Percentiles rank a stretch among this genome's conserved stretches.
These are phyloP conservation scores for Epichloe typhina DNA, from an alignment of 2,329 filamentous ascomycete genomes.

Conservation along the genomic window DNA sequence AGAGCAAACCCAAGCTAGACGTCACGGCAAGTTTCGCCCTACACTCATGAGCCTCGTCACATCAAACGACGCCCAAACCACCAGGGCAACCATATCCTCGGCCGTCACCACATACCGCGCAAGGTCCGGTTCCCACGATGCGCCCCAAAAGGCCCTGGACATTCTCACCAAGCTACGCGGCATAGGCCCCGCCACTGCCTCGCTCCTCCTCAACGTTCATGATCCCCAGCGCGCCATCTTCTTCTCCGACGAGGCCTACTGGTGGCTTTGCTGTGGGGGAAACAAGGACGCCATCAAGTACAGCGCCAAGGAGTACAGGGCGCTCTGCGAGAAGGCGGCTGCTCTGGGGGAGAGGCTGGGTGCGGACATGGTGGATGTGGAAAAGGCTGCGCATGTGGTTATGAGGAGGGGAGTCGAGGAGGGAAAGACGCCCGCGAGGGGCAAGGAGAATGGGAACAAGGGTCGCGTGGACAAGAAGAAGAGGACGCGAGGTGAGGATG, in stretches of 20 bases:
- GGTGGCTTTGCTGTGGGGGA: constrained; percentile 50
- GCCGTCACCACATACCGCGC: constrained; percentile 36
- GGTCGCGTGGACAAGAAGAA: background rate
- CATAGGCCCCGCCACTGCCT: constrained; percentile 68
- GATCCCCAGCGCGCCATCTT: constrained; percentile 50
- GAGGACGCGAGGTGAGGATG: background rate
- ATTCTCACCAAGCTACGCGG: constrained; percentile 51
- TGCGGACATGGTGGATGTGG: constrained; percentile 48
- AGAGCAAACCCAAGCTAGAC: constrained; percentile 20
- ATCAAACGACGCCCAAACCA: constrained; percentile 40
- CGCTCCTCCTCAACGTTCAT: constrained; percentile 55
- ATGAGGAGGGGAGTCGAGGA: constrained; percentile 25
- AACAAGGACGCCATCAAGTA: constrained; percentile 49
- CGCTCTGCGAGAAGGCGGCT: constrained; percentile 33
- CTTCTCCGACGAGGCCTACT: constrained; percentile 69
- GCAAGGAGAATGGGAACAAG: background rate
- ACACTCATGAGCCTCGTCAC: constrained; percentile 46
- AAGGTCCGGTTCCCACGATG: constrained; percentile 21
- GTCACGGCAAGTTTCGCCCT: constrained; percentile 50
- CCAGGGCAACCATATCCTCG: constrained; percentile 34
- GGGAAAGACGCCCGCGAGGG: background rate
- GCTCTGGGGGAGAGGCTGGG: constrained; percentile 33
- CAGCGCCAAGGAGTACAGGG: constrained; percentile 51
- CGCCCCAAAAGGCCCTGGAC: constrained; percentile 34
- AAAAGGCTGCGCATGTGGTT: constrained; percentile 59